Conservation (phyloP, 2,329 filamentous ascomycete species). For the Claviceps capensis region DNA sequence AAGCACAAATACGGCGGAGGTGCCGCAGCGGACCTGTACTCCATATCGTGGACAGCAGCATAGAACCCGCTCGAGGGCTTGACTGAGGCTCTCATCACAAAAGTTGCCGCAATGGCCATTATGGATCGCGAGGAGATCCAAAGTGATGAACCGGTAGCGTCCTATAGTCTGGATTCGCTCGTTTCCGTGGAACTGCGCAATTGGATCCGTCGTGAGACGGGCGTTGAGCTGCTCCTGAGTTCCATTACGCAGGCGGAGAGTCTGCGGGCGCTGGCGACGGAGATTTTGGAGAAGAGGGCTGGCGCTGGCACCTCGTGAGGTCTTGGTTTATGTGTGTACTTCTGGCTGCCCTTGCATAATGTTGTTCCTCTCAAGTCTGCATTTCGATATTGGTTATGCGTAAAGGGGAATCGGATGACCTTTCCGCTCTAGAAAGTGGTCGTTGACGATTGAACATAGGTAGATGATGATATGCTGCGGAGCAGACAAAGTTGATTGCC, state of each 20-base stretch:
- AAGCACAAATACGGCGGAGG: neutral
- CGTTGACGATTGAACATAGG: too few relatives aligned
- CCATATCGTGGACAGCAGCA: constrained; percentile 1
- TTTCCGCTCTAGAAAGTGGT: too few relatives aligned
- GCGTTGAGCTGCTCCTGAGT: constrained; percentile 16
- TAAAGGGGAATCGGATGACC: too few relatives aligned
- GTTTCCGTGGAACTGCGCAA: constrained; percentile 26
- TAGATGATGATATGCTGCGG: too few relatives aligned
- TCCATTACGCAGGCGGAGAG: constrained; percentile 3
- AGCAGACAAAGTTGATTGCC: too few relatives aligned
- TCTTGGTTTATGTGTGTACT: too few relatives aligned
- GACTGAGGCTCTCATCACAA: constrained; percentile 5
- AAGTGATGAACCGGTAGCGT: constrained; percentile 13
- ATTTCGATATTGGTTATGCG: too few relatives aligned
- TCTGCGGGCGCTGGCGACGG: constrained; percentile 1
- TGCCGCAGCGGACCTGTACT: neutral
- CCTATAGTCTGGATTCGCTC: constrained; percentile 28
- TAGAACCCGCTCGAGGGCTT: constrained; percentile 1
- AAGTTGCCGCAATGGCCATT: constrained; percentile 6
- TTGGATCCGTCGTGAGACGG: constrained; percentile 24
- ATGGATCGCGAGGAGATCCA: constrained; percentile 13
- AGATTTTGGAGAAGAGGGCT: constrained; percentile 1
- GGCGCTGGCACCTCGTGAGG: constrained; percentile 3
- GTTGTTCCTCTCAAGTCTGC: too few relatives aligned
- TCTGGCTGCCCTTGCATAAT: too few relatives aligned